Percentiles rank a stretch among this genome's conserved stretches.
These are phyloP conservation scores for Chlorophyllum brunneum DNA, from an alignment of 768 basidiomycete genomes.

Conservation along the genomic window DNA sequence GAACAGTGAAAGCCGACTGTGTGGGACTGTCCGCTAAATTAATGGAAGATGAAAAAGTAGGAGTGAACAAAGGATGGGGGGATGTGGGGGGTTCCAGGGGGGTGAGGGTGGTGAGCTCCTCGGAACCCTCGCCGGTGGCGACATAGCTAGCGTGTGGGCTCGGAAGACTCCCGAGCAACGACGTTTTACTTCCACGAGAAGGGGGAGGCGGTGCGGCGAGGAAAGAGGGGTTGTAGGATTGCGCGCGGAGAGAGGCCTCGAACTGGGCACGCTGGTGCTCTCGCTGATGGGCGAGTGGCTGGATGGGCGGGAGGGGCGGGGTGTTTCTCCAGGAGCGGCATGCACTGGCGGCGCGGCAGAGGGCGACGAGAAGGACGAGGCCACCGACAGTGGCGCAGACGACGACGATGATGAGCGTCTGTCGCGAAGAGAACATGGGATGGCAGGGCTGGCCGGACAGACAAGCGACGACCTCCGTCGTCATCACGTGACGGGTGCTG, in stretches of 20 bases:
- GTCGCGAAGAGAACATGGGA: slow-evolving; percentile 27
- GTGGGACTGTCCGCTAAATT: slow-evolving; percentile 14
- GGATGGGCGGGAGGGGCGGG: slow-evolving; percentile 58
- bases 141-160: slow-evolving; percentile 14
- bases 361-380: slow-evolving; percentile 31
- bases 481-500: too few relatives aligned
- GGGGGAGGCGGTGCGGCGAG: slow-evolving; percentile 20
- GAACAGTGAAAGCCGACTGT: background rate
- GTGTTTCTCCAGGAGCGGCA: slow-evolving; percentile 24
- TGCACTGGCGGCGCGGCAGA: slow-evolving; percentile 35
- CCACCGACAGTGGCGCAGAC: slow-evolving; percentile 40
- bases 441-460: too few relatives aligned
- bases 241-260: slow-evolving; percentile 19
- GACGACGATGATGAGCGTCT: slow-evolving; percentile 47
- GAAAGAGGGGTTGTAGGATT: slow-evolving; percentile 16
- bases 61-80: slow-evolving; percentile 22
- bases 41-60: slow-evolving; percentile 28
- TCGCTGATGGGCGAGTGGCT: slow-evolving; percentile 61
- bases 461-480: too few relatives aligned
- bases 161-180: slow-evolving; percentile 23
- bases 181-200: slow-evolving; percentile 27
- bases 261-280: slow-evolving; percentile 44
- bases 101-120: slow-evolving; percentile 14
- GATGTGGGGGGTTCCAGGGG: slow-evolving; percentile 15
- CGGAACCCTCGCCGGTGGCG: slow-evolving; percentile 3